Percentiles rank a stretch among this genome's conserved stretches.
phyloP scores from a whole-genome alignment of 495 filamentous ascomycete genomes.

The Thermothielavioides terrestris region DNA sequence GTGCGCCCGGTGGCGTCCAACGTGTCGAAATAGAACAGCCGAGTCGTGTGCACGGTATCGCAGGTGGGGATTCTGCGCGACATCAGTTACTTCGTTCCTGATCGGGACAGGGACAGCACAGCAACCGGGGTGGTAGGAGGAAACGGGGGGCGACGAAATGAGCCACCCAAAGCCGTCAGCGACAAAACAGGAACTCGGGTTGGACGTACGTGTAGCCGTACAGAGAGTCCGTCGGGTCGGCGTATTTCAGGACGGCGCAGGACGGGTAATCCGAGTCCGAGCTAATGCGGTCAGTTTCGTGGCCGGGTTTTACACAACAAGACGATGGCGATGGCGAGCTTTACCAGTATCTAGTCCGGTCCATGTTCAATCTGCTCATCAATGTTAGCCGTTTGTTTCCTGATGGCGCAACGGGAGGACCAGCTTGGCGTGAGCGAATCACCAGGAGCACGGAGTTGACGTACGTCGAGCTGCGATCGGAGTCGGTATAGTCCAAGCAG shows the following conservation, averaged over 20 bases:
- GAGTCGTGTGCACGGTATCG: not conserved
- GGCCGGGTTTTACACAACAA: too few relatives aligned
- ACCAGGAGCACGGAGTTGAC: too few relatives aligned
- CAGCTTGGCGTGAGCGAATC: too few relatives aligned
- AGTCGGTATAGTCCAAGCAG: not conserved
- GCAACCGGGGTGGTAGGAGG: too few relatives aligned
- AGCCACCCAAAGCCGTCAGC: too few relatives aligned
- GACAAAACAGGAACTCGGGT: too few relatives aligned
- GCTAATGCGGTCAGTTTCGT: not conserved
- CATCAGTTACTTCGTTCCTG: too few relatives aligned
- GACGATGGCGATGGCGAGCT: too few relatives aligned
- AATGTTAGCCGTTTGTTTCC: too few relatives aligned
- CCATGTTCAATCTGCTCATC: slow-evolving; percentile 3
- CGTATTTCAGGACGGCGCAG: not conserved
- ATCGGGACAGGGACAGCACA: too few relatives aligned
- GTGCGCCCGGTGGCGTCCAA: not conserved
- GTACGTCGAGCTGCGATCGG: not conserved
- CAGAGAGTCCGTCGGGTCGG: not conserved
- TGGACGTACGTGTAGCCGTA: slow-evolving; percentile 7
- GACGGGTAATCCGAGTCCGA: not conserved
- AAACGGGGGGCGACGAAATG: too few relatives aligned
- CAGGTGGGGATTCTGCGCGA: slow-evolving; percentile 11
- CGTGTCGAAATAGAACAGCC: not conserved
- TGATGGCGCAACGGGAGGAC: too few relatives aligned
- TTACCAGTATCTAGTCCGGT: not conserved